A percentile compares a stretch with the other conserved stretches of the same genome.
Evolutionary conservation across 495 filamentous ascomycete genomes (phyloP).

Genomic region (Pyronema omphalodes): DNA sequence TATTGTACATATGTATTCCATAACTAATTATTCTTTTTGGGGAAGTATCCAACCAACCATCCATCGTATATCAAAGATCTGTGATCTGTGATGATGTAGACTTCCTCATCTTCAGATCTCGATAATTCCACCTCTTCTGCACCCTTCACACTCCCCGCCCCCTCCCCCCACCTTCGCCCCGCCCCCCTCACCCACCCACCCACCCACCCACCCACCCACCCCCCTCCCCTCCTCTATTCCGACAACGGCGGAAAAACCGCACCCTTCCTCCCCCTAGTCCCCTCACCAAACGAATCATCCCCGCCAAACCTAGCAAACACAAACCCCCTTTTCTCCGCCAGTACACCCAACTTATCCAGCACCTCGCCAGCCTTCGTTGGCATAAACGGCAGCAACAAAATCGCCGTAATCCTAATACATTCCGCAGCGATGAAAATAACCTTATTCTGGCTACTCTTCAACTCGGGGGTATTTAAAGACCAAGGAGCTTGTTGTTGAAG

Average conservation of each 20-base stretch:
- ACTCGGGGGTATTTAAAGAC: slow-evolving; percentile 24
- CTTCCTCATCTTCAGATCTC: too few species aligned
- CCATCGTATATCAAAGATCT: too few species aligned
- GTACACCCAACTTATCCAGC: slow-evolving; percentile 61
- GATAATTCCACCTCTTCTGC: too few species aligned
- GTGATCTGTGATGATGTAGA: too few species aligned
- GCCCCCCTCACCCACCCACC: too few species aligned
- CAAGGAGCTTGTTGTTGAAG: slow-evolving; percentile 42
- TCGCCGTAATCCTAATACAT: slow-evolving; percentile 59
- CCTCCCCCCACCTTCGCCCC: too few species aligned
- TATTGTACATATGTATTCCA: too few species aligned
- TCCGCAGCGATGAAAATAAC: slow-evolving; percentile 56
- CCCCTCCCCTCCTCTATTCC: background rate
- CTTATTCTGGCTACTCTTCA: slow-evolving; percentile 19
- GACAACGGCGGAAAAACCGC: background rate
- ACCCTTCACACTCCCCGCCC: too few species aligned
- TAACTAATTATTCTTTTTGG: too few species aligned
- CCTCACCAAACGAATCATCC: background rate
- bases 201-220: too few species aligned
- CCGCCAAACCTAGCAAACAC: background rate
- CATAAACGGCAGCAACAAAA: slow-evolving; percentile 81
- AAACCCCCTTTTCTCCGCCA: slow-evolving; percentile 31
- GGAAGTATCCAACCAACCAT: too few species aligned
- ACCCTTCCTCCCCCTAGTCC: slow-evolving; percentile 2
- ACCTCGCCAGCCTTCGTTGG: slow-evolving; percentile 57